Base-by-base conservation (phyloP, 768 basidiomycete genomes). In the Pulveroboletus sp. region DNA sequence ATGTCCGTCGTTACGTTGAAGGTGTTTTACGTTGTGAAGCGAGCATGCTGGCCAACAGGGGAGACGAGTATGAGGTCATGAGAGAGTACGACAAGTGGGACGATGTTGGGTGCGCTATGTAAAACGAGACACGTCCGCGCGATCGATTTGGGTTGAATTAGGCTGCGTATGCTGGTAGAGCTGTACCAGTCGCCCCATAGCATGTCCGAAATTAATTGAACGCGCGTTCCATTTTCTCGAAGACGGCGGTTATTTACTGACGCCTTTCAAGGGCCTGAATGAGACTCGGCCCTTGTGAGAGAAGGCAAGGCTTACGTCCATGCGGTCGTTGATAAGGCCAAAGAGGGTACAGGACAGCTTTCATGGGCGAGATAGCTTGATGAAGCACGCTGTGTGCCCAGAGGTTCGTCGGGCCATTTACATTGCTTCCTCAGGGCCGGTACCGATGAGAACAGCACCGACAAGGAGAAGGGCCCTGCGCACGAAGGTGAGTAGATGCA, bases 1-100 rank as follows among this genome's bases (percentile, higher is more conserved):
- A 43, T 47, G 38, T 46, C 46, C 55, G 55, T 46, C 37, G 40
- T 60, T 60, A 58, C 59, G 59, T 61, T 46, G 39, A 27, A 26
- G 21, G 38, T n/a, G 38, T 9, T 32, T 40, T 55, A 33, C 40
- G 27, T 15, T n/a, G 53, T 41, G 36, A 38, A 32, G 42, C 17
- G 48, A 48, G 33, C 9, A 36, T 46, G 43, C 21, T 44, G 26
- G 43, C 13, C 26, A 28, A 4, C 3, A 9, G 38, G 46, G 15
- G 18, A 5, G 21, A 21, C 21, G 2, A 21, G 30, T 8, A 31
- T 44, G 48, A 51, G 32, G 55, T 57, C 41, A 50, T 40, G 44
- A 21, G 5, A 32, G 24, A 8, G 39, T 9, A 17, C 33, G 48
- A 49, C 36, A 26, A 35, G 32, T 47, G 42, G 27, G 27, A 21